Evolutionary conservation across 441 rosid genomes (phyloP), one percentile per base, ranked within the genome.

Genomic region (Aleurites moluccanus): DNA sequence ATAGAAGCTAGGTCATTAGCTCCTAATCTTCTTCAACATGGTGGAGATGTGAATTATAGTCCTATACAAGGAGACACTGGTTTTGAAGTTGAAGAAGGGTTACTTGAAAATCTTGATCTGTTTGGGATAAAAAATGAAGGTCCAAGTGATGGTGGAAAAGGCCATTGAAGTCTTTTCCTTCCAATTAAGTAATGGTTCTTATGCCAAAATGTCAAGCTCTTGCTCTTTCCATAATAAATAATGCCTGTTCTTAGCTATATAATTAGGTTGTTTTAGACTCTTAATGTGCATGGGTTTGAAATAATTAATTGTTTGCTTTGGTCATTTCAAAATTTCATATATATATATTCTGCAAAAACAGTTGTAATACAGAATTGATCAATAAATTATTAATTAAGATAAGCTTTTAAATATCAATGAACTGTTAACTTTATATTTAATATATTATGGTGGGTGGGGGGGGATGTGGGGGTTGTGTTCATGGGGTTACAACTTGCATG

Each of bases 91-190:
- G 66, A 47, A 23, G 33, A 44, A 66, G 57, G 20, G 23, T 7
- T 42, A 1, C 66, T 74, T 42, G 47, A 74, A 56, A 33, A 56
- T 42, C 59, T 74, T 66, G 27, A 42, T 14, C 56, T 74, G 18
- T 74, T 69, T 62, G 72, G 71, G 45, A 67, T 66, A 9, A 66
- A 66, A 57, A 67, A 42, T 2, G 77, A 28, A 66, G 77, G 77
- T 28, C 77, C 77, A 38, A 74, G 77, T 10, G 1, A 23, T 3
- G 8, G n/a, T 10, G 75, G 69, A 49, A 47, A 30, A 72, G 67
- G 66, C 3, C 68, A 70, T 70, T 70, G 53, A 70, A n/a, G 50
- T 45, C 2, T 45, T 45, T 45, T 45, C 2, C 50, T 6, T 0
- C 8, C 40, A 1, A 30, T 30, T 30, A 30, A 30, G 1, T 42